Evolutionary conservation across 1,284 basidiomycete genomes (phyloP), one percentile per base, ranked within the genome.

Genomic region (Chalciporus sp.): DNA sequence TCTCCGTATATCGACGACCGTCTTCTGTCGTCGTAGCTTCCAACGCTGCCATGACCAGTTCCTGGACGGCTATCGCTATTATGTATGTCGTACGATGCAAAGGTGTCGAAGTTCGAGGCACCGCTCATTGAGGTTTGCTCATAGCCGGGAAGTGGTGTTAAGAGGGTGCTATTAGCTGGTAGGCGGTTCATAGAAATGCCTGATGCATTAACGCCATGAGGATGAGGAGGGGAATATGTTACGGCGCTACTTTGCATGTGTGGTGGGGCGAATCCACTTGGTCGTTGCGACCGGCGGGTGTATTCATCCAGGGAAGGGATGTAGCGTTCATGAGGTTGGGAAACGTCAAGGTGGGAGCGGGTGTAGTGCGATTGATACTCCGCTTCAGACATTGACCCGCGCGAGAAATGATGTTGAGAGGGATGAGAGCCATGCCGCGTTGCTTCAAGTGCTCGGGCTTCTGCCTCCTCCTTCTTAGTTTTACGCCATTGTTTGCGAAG

Each of bases 401-500:
- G 57, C 33, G 65, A 58, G 35, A 59, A 19, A 35, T 60, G 63
- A 44, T 62, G 60, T 6, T 65, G 64, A 16, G 64, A 47, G 35
- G 50, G 61, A 17, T 62, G 56, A 23, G 66, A 56, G 19, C 49
- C 56, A 28, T 53, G 56, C 39, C 48, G 63, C 41, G 44, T 56
- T 3, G 19, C 44, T 42, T 61, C 56, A 26, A 65, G 48, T 41
- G 56, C 49, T 35, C 54, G 68, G 10, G 58, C 46, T 43, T 79
- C 79, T 16, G 75, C 70, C 41, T 70, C 79, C 61, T 92, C 90
- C 73, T 95, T 93, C 79, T 95, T 98, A 64, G 87, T 84, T 74
- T 92, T 93, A 51, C 94, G 85, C 94, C 95, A 97, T 62, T 92
- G 90, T 71, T 95, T 97, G 58, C 95, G 86, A 69, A 97, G 87